Conservation (phyloP, 106 monocot genomes). For the Narthecium ossifragum region DNA sequence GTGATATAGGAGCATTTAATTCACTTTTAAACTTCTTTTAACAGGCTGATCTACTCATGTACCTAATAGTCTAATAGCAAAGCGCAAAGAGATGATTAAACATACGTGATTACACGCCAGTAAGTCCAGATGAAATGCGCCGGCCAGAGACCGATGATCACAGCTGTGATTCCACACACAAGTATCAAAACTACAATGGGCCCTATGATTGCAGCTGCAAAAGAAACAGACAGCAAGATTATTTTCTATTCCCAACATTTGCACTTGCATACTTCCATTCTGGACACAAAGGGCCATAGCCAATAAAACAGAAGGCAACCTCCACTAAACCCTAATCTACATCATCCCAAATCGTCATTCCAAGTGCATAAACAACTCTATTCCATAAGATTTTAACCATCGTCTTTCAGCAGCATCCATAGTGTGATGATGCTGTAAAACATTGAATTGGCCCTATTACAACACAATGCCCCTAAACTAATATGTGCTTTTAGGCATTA, state of each 20-base stretch:
- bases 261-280: background rate
- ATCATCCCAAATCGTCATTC: background rate
- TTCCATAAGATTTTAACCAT: background rate
- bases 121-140: slow-evolving; percentile 87
- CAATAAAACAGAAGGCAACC: background rate
- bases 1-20: too few relatives aligned
- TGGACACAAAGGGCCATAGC: background rate
- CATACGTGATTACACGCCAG: slow-evolving; percentile 61
- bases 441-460: too few relatives aligned
- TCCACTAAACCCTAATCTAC: background rate
- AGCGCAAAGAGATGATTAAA: background rate
- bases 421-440: too few relatives aligned
- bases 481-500: background rate
- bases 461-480: too few relatives aligned
- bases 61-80: background rate
- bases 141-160: slow-evolving; percentile 86
- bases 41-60: background rate
- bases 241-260: background rate
- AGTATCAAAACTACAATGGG: slow-evolving; percentile 39
- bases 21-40: too few relatives aligned
- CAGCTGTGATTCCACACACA: slow-evolving; percentile 56
- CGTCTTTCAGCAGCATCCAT: too few relatives aligned
- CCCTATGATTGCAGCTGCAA: slow-evolving; percentile 61
- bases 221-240: background rate
- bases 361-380: background rate